These are phyloP conservation scores for Sphagnurus paluster DNA, from an alignment of 1,284 basidiomycete species.

Conservation along the genomic window DNA sequence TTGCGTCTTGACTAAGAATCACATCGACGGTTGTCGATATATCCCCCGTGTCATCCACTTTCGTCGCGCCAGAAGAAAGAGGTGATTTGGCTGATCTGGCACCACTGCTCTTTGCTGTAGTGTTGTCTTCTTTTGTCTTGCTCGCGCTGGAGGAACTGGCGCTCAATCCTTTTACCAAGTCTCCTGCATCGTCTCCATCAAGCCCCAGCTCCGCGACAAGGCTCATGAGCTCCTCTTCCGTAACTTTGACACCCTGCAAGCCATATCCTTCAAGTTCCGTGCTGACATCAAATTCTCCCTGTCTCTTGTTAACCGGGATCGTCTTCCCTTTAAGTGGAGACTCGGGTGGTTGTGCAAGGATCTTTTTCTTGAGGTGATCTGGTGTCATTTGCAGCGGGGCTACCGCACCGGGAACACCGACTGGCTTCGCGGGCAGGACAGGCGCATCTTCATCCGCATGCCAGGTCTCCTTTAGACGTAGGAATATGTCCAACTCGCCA, in stretches of 20 bases:
- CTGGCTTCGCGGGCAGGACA: slow-evolving; percentile 49
- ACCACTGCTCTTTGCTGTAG: neutral
- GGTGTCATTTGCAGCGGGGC: slow-evolving; percentile 79
- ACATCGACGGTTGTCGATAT: no score
- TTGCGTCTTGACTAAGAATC: no score
- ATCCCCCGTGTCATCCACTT: no score
- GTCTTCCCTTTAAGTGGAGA: slow-evolving; percentile 47
- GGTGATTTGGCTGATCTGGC: no score
- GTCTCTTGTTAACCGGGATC: slow-evolving; percentile 50
- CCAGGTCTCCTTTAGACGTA: slow-evolving; percentile 72
- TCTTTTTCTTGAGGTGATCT: slow-evolving; percentile 59
- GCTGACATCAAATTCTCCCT: slow-evolving; percentile 61
- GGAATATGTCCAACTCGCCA: slow-evolving; percentile 65
- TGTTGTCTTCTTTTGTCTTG: neutral
- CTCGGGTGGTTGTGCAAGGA: slow-evolving; percentile 47
- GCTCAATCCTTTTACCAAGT: slow-evolving; percentile 23
- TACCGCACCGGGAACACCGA: slow-evolving; percentile 77
- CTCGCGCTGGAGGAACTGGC: slow-evolving; percentile 8
- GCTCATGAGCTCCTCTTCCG: slow-evolving; percentile 67
- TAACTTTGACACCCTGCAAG: slow-evolving; percentile 75
- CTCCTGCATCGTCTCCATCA: slow-evolving; percentile 62
- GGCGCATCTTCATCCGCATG: slow-evolving; percentile 58
- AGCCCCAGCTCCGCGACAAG: slow-evolving; percentile 74
- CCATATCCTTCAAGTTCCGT: slow-evolving; percentile 66
- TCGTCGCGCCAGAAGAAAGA: no score